These are phyloP conservation scores for Fistulinella prunicolor DNA, from an alignment of 768 basidiomycete species.

Conservation along the genomic window DNA sequence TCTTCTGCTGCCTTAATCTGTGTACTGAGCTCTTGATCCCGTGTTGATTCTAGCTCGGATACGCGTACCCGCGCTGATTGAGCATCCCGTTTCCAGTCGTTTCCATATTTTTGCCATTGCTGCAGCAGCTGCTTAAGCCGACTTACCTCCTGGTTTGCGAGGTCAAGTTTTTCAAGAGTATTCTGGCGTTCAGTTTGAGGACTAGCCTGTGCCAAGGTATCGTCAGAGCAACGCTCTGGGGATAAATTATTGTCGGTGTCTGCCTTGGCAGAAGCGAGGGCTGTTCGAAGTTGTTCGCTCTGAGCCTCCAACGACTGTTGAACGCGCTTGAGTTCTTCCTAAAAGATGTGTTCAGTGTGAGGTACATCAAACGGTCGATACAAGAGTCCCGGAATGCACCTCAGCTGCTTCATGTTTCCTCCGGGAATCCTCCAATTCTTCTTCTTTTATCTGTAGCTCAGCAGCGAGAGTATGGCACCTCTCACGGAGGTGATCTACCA, in stretches of 20 bases:
- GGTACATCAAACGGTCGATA: slow-evolving; percentile 1
- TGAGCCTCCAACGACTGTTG: slow-evolving; percentile 15
- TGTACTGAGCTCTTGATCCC: slow-evolving; percentile 7
- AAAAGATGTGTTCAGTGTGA: slow-evolving; percentile 6
- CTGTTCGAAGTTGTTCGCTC: slow-evolving; percentile 18
- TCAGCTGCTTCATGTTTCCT: slow-evolving; percentile 14
- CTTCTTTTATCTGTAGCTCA: slow-evolving; percentile 21
- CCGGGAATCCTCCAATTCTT: slow-evolving; percentile 16
- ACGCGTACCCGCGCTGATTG: slow-evolving; percentile 11
- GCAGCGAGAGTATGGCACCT: slow-evolving; percentile 14
- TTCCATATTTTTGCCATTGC: slow-evolving; percentile 26
- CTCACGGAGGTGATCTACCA: slow-evolving; percentile 8
- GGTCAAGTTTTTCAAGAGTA: slow-evolving; percentile 9
- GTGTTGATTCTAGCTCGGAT: slow-evolving; percentile 9
- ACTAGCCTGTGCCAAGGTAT: background rate
- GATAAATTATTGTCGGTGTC: background rate
- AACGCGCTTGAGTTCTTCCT: slow-evolving; percentile 21
- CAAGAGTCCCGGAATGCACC: slow-evolving; percentile 15
- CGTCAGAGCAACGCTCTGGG: slow-evolving; percentile 7
- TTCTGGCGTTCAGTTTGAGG: slow-evolving; percentile 3
- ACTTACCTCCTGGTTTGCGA: slow-evolving; percentile 15
- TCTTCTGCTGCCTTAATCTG: slow-evolving; percentile 14
- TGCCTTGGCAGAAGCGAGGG: slow-evolving; percentile 10
- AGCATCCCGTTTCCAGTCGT: slow-evolving; percentile 24
- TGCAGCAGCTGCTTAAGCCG: slow-evolving; percentile 20